These are phyloP conservation scores for Calonectria pauciramosa DNA, from an alignment of 2,329 filamentous ascomycete species.

Conservation along the genomic window DNA sequence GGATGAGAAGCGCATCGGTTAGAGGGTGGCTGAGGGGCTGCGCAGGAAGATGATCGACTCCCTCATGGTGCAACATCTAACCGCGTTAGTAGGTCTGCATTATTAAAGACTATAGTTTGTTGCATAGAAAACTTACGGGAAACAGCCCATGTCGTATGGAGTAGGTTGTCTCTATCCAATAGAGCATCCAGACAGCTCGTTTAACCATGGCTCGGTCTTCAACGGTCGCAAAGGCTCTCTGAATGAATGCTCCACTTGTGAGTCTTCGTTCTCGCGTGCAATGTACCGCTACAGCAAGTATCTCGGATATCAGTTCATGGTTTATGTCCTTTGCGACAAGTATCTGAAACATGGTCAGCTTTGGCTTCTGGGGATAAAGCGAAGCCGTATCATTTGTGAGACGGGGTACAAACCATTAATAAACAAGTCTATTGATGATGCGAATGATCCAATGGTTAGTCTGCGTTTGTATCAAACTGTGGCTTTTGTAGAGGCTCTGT, in stretches of 20 bases:
- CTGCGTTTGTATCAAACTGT: rapidly evolving
- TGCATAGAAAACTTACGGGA: not conserved
- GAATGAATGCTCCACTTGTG: not conserved
- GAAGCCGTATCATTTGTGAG: not conserved
- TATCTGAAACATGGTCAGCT: not conserved
- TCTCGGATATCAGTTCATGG: not conserved
- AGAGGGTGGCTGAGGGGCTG: not conserved
- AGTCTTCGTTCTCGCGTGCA: not conserved
- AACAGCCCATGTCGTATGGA: not conserved
- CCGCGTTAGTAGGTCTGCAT: not conserved
- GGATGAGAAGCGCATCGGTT: not conserved
- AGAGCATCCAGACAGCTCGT: not conserved
- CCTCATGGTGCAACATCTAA: not conserved
- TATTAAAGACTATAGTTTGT: not conserved
- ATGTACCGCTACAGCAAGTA: not conserved
- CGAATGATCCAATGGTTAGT: not conserved
- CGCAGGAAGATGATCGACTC: not conserved
- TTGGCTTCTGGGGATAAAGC: not conserved
- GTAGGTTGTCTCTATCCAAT: not conserved
- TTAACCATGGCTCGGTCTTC: not conserved
- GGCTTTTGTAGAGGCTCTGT: not conserved
- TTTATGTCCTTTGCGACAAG: not conserved
- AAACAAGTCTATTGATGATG: not conserved
- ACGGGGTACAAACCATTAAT: not conserved
- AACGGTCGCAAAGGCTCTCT: not conserved